These are phyloP conservation scores for Kazachstania sp. DNA, from an alignment of 1,139 yeast genomes.

Conservation along the genomic window DNA sequence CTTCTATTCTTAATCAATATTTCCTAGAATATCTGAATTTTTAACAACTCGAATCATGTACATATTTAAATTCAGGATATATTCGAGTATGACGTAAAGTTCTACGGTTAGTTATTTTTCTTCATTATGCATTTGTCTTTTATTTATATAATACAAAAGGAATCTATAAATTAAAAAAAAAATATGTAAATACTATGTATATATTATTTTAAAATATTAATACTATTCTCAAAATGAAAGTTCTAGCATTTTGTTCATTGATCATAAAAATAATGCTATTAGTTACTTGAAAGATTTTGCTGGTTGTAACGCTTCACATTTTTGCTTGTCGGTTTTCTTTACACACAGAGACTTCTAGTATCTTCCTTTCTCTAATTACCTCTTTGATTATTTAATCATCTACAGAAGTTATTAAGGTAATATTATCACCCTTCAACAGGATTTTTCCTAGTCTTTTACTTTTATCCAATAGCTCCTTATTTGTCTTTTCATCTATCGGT, in stretches of 20 bases:
- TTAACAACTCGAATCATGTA: conserved; percentile 1
- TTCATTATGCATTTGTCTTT: not conserved
- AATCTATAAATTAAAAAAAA: not conserved
- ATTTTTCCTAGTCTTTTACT: conserved; percentile 53
- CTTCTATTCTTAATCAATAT: too few relatives aligned
- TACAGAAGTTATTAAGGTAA: conserved; percentile 59
- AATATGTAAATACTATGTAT: conserved; percentile 4
- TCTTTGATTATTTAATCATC: conserved; percentile 13
- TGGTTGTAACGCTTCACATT: too few relatives aligned
- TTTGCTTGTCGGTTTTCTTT: too few relatives aligned
- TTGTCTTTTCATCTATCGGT: conserved; percentile 32
- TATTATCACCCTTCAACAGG: conserved; percentile 86
- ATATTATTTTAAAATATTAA: not conserved
- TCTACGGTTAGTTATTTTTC: not conserved
- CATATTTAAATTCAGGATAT: not conserved
- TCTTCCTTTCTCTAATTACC: too few relatives aligned
- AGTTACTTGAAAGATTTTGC: too few relatives aligned
- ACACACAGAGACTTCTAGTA: too few relatives aligned
- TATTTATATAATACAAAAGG: not conserved
- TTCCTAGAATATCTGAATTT: not conserved
- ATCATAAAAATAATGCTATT: too few relatives aligned
- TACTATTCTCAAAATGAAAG: too few relatives aligned
- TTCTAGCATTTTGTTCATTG: not conserved
- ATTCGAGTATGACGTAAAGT: not conserved
- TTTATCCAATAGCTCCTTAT: conserved; percentile 22